Percentiles rank a stretch among this genome's conserved stretches.
phyloP scores from a whole-genome alignment of 2,329 filamentous ascomycete species.

The Tolypocladium cylindrosporum region DNA sequence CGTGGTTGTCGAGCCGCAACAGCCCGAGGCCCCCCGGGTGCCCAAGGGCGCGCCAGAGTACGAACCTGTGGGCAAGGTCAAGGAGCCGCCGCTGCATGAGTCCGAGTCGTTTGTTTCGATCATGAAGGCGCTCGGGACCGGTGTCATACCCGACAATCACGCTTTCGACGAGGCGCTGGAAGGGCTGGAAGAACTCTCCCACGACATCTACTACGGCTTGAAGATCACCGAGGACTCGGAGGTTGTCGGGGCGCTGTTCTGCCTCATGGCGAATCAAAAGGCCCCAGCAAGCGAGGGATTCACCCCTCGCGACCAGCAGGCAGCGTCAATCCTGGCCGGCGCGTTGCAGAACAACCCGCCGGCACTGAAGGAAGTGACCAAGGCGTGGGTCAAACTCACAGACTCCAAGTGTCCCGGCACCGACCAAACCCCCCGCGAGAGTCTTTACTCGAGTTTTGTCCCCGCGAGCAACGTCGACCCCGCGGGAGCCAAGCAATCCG shows the following conservation, averaged over 20 bases:
- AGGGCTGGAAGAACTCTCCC: slow-evolving; percentile 51
- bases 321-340: slow-evolving; percentile 46
- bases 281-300: slow-evolving; percentile 11
- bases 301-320: slow-evolving; percentile 36
- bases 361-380: slow-evolving; percentile 41
- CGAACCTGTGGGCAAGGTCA: slow-evolving; percentile 46
- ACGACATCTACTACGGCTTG: slow-evolving; percentile 61
- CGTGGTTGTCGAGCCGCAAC: slow-evolving; percentile 42
- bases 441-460: slow-evolving; percentile 32
- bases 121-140: slow-evolving; percentile 38
- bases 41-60: slow-evolving; percentile 45
- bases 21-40: slow-evolving; percentile 21
- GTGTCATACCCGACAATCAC: slow-evolving; percentile 18
- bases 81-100: slow-evolving; percentile 33
- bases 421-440: slow-evolving; percentile 20
- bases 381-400: slow-evolving; percentile 34
- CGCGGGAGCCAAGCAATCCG: slow-evolving; percentile 13
- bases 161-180: slow-evolving; percentile 41
- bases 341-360: slow-evolving; percentile 56
- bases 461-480: slow-evolving; percentile 12
- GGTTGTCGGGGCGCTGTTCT: slow-evolving; percentile 45
- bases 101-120: slow-evolving; percentile 25
- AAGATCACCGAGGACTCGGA: slow-evolving; percentile 48
- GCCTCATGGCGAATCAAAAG: slow-evolving; percentile 33
- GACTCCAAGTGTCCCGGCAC: slow-evolving; percentile 24